Evolutionary conservation across 257 asterid genomes (phyloP), one percentile per base, ranked within the genome.

Genomic region (Fraxinus americana): DNA sequence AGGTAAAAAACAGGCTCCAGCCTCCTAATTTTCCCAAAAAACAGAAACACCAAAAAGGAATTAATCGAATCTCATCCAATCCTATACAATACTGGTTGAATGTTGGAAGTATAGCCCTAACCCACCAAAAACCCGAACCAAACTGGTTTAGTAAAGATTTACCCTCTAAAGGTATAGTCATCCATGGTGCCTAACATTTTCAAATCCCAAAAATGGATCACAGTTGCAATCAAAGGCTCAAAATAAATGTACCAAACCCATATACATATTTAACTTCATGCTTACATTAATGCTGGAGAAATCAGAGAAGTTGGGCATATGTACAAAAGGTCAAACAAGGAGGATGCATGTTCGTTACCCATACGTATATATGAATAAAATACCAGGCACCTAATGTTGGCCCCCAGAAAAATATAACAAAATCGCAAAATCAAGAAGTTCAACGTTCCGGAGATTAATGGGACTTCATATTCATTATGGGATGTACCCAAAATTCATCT

Each of bases 401-500:
- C 82, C 83, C 27, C 85, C 86, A 72, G 78, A 79, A 76, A 54
- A 54, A 75, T 87, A 83, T 76, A 83, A 83, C 96, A 88, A 91
- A 87, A 84, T 77, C 80, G 86, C 80, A 80, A 86, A 78, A 81
- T 71, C 78, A 78, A 78, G n/a, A 38, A 54, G 86, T 80, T 86
- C 82, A 80, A 70, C 77, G 79, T 69, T 75, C 76, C 72, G 23
- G 75, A 76, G 59, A 79, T 72, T 77, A 70, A 70, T 80, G 85
- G 84, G 78, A 75, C 82, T 75, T 67, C 12, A 76, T 67, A 70
- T 74, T 79, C 85, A 75, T 71, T 82, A 74, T 57, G 63, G 80
- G 30, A 77, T 61, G 72, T 85, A 43, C 90, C 80, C 86, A 83
- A 80, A 87, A 83, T 77, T 85, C 85, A 71, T 74, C 75, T 43